Evolutionary conservation across 2,329 filamentous ascomycete genomes (phyloP), one percentile per base, ranked within the genome.

Genomic region (Massarina eburnea): DNA sequence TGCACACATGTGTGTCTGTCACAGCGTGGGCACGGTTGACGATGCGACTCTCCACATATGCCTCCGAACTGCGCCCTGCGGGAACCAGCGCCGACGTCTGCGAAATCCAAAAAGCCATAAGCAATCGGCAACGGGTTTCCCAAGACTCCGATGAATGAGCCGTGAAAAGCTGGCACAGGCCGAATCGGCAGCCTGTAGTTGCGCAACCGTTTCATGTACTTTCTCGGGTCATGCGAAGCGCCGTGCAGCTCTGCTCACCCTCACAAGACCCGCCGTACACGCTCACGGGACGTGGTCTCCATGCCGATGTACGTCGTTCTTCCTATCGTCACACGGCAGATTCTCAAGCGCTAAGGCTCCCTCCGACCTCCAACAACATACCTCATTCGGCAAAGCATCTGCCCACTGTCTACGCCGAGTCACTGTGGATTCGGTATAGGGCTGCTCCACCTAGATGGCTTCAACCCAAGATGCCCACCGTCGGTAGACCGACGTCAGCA

Each of bases 281-380:
- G 45, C 45, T 22, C 30, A 12, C 24, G 39, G 38, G 19, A 21
- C 46, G 41, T 21, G 27, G 29, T 22, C 34, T 39, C 30, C 26
- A 24, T 24, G 24, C 42, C 30, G 30, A 41, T 17, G 15, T 32
- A 8, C 2, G 20, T 20, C 29, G 32, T 39, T 18, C 43, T n/a
- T 37, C 32, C n/a, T 24, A 33, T 30, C 33, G 34, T 45, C 9
- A 38, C 47, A 58, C 48, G 55, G 50, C 52, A 49, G 45, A 56
- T 14, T 49, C 43, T 33, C 35, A 47, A 45, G 45, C 52, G 50
- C 52, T 56, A 34, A 55, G 54, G 52, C 52, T 55, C 46, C 46
- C 45, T 41, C 39, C 27, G 37, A 14, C 19, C 15, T 18, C 27
- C 12, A 15, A 35, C 19, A 27, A 38, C n/a, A 33, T 24, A n/a